Evolutionary conservation across 1,284 basidiomycete species (phyloP), one percentile per base, ranked within the genome.

Genomic region (Heterobasidion irregulare): DNA sequence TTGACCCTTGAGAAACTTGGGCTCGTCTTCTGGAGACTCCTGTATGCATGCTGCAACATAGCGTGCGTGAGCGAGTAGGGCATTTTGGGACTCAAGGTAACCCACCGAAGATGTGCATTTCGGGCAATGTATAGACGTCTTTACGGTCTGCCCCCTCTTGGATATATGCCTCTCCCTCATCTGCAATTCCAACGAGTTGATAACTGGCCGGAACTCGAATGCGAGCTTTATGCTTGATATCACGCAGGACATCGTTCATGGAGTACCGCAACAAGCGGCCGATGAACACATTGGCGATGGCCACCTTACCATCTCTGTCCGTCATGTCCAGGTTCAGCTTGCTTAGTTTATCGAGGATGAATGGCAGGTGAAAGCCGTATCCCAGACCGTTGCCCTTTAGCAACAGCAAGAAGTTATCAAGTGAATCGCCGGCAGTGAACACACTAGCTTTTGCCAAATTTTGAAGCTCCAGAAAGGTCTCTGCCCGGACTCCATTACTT

Each of bases 171-270:
- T 77, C 75, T 2, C 84, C 84, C 67, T 88, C 87, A 63, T 90
- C 89, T 3, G 85, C 84, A 44, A 90, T 76, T 5, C 89, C 89
- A 26, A 89, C 84, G 2, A 91, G 72, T 19, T 80, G 74, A 59
- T 79, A 80, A 52, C 80, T 81, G 2, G 80, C 67, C 0, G 81
- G 80, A n/a, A 92, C 77, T 1, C 75, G 78, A 43, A 92, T 86
- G 12, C 86, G 75, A 0, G 87, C 87, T 36, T 75, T 71, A 59
- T 86, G 79, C 61, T 90, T 90, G 61, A 91, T 77, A 43, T 80
- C 79, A 13, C 64, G 58, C 8, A 65, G 59, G 33, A 60, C 53
- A 26, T 65, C 59, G 46, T 59, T 59, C 32, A 65, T 59, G 0
- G 59, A 55, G 45, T 62, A 60, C 26, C 70, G 60, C 32, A 75